Conservation (phyloP, 768 basidiomycete species). For the Naematelia aurantialba region DNA sequence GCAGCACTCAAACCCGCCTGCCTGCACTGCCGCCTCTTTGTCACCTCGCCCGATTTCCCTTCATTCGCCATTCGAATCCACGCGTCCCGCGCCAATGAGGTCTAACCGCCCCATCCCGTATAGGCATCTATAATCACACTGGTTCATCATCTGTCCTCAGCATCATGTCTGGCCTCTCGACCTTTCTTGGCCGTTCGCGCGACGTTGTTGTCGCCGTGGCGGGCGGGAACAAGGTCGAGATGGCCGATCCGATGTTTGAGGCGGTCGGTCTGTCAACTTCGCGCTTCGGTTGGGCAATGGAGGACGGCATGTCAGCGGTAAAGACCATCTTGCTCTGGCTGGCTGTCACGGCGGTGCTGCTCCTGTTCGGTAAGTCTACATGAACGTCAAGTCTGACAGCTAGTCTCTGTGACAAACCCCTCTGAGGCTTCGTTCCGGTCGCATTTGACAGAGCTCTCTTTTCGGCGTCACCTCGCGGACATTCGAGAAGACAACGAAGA, state of each 20-base stretch:
- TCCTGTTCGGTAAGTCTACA: constrained; percentile 34
- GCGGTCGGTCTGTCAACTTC: not conserved
- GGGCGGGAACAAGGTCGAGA: not conserved
- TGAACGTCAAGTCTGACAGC: not conserved
- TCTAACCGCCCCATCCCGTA: not conserved
- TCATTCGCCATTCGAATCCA: not conserved
- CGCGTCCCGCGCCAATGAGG: constrained; percentile 5
- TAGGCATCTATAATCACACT: not conserved
- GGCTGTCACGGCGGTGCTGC: constrained; percentile 24
- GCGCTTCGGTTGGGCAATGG: not conserved
- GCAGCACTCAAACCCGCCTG: too few relatives aligned
- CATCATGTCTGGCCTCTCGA: constrained; percentile 5
- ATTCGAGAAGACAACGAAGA: constrained; percentile 58
- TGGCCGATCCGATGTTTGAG: not conserved
- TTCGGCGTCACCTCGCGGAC: constrained; percentile 85
- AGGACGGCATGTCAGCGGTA: not conserved
- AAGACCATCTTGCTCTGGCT: constrained; percentile 37
- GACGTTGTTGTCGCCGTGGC: constrained; percentile 4
- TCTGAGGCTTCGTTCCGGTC: constrained; percentile 88
- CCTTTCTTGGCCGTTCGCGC: constrained; percentile 13
- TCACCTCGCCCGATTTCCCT: not conserved
- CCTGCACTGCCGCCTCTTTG: not conserved
- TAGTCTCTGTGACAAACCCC: constrained; percentile 94
- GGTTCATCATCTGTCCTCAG: not conserved
- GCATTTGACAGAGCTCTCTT: constrained; percentile 94